Conservation (phyloP, 805 yeast species). For the Candida ponderosae region DNA sequence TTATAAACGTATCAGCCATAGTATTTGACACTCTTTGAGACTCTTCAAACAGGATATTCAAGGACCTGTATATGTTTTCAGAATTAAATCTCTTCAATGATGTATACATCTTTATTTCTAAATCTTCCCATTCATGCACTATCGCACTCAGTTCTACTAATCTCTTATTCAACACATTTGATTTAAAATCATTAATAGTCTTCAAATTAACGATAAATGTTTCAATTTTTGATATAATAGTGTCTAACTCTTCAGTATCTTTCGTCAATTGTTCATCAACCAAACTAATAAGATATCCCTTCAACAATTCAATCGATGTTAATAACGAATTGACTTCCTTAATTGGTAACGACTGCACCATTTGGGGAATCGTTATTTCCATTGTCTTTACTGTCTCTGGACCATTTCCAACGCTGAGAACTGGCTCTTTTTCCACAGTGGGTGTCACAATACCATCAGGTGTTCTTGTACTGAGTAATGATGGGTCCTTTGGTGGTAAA, state of each 20-base stretch:
- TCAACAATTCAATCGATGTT: slow-evolving; percentile 12
- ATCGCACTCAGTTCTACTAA: slow-evolving; percentile 3
- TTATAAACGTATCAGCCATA: slow-evolving; percentile 24
- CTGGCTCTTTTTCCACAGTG: too few relatives aligned
- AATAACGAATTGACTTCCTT: slow-evolving; percentile 16
- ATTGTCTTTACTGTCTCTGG: slow-evolving; percentile 3
- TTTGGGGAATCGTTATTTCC: slow-evolving; percentile 12
- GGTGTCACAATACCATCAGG: background rate
- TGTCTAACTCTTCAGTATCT: slow-evolving; percentile 17
- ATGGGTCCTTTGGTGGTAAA: background rate
- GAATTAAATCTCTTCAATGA: slow-evolving; percentile 28
- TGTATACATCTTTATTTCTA: slow-evolving; percentile 25
- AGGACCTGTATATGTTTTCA: slow-evolving; percentile 22
- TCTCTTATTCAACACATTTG: slow-evolving; percentile 8
- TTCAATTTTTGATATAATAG: slow-evolving; percentile 16
- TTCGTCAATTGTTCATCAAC: slow-evolving; percentile 15
- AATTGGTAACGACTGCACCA: slow-evolving; percentile 12
- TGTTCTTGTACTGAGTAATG: background rate
- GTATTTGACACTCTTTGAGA: slow-evolving; percentile 25
- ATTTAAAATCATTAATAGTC: slow-evolving; percentile 21
- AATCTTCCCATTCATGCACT: slow-evolving; percentile 26
- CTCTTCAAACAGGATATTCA: slow-evolving; percentile 23
- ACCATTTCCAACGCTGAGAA: too few relatives aligned
- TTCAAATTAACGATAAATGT: slow-evolving; percentile 18
- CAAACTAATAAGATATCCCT: slow-evolving; percentile 20